Conservation (phyloP, 306 rosid species). For the Biancaea sappan region DNA sequence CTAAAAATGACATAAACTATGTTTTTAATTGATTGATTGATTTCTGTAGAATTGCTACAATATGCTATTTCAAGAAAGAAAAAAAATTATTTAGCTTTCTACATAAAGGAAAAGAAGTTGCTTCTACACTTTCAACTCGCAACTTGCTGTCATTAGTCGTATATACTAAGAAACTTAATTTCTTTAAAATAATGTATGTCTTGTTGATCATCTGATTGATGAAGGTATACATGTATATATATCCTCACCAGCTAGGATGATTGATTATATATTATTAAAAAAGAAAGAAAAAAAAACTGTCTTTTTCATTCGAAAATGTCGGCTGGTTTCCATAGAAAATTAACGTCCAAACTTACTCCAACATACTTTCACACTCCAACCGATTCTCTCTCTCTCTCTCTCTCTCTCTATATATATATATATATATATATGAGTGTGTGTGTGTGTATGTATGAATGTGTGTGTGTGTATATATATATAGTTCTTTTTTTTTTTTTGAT, state of each 20-base stretch:
- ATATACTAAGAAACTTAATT: no score
- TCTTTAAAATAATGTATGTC: no score
- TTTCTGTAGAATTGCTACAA: neutral
- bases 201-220: conserved; percentile 6
- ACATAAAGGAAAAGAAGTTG: conserved; percentile 16
- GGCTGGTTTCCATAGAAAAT: conserved; percentile 34
- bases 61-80: no score
- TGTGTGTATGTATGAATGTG: no score
- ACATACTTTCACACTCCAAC: conserved; percentile 34
- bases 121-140: neutral
- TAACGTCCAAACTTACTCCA: conserved; percentile 8
- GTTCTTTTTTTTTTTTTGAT: neutral
- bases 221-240: conserved; percentile 25
- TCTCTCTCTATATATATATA: no score
- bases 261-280: conserved; percentile 32
- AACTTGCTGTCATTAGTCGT: conserved; percentile 12
- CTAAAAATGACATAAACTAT: neutral
- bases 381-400: no score
- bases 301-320: conserved; percentile 43
- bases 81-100: neutral
- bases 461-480: no score
- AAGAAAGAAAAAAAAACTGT: no score
- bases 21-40: no score
- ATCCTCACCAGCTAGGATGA: conserved; percentile 44
- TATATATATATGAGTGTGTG: no score